Evolutionary conservation across 768 basidiomycete species (phyloP), one percentile per base, ranked within the genome.

Genomic region (Rhodosporidiobolus odoratus): DNA sequence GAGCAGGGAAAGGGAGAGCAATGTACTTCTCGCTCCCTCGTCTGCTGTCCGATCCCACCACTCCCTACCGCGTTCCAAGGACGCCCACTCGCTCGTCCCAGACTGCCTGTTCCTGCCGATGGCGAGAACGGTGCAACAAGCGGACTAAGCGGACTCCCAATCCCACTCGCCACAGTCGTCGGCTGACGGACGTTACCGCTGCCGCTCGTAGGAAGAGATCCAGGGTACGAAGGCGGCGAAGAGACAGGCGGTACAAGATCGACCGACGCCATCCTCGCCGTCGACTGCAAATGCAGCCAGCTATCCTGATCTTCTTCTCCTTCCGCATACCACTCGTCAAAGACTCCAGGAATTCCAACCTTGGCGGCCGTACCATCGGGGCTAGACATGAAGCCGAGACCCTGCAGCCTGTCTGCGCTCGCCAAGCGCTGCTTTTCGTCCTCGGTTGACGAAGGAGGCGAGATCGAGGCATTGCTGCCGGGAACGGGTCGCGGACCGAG

Each of bases 61-160:
- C 17, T 21, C 30, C 43, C 21, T 25, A 32, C 21, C 25, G 30
- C 32, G 6, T 50, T 41, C 68, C 66, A 66, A 32, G 62, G 59
- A 35, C 47, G 50, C 21, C 40, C 57, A 21, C n/a, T 40, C 53
- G 38, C 25, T 17, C 38, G 4, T 21, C n/a, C 50, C 1, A 35
- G 1, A 4, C 4, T 43, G 21, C 35, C 43, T 6, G 0, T 3
- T 25, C 35, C 35, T 7, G 0, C 10, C 34, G 40, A 48, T 2
- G 77, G 77, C 53, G 70, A 72, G 65, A 78, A 78, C 10, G 77
- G 77, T 48, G 76, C 65, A 1, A 78, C 77, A 23, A 56, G 65
- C 25, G 77, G 77, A 48, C 76, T 76, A 10, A 78, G 67, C 4
- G 76, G 75, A 40, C 71, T 76, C 25, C 56, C 69, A 27, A 66